Evolutionary conservation across 106 monocot genomes (phyloP), one percentile per base, ranked within the genome.

Genomic region (Dendrobium officinale): DNA sequence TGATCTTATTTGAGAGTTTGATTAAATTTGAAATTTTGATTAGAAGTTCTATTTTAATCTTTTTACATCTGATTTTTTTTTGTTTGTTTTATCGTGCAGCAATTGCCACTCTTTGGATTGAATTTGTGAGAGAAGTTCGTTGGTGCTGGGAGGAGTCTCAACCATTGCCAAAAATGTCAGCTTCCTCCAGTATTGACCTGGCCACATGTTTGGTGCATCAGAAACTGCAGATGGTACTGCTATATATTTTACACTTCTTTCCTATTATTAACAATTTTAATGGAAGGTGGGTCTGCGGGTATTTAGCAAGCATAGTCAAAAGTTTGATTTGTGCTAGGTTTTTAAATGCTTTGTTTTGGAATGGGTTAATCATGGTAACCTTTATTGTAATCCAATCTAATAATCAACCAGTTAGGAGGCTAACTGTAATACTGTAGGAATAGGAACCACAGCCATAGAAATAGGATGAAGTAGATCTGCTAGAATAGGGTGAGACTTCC

Each of bases 91-190:
- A 45, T 51, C 81, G 44, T 75, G 80, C 81, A 98, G 98, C 95
- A 75, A 98, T 95, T 72, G 85, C 95, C 22, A 72, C 80, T 2
- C 86, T 98, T 8, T 98, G 98, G 98, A 89, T 98, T 86, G 98
- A 98, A 85, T 98, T 98, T 88, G 98, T 93, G 17, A 84, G 98
- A 79, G 98, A 98, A 89, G 84, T 98, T 86, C 94, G 98, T 44
- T 98, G 98, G 98, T 98, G 83, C 81, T 98, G 98, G 98, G 98
- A 95, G 80, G 98, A 98, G 81, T 91, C 98, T 27, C 87, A 98
- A 64, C 82, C 88, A 26, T 90, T 98, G 81, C 95, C 98, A 26
- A 87, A 88, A 81, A 88, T 92, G 88, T n/a, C 81, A 79, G 49
- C 78, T 47, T 79, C 83, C 81, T 81, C 84, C 56, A 79, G 64